Percentiles rank a stretch among this genome's conserved stretches.
Evolutionary conservation across 2,329 filamentous ascomycete genomes (phyloP).

Genomic region (Cercospora sp.): DNA sequence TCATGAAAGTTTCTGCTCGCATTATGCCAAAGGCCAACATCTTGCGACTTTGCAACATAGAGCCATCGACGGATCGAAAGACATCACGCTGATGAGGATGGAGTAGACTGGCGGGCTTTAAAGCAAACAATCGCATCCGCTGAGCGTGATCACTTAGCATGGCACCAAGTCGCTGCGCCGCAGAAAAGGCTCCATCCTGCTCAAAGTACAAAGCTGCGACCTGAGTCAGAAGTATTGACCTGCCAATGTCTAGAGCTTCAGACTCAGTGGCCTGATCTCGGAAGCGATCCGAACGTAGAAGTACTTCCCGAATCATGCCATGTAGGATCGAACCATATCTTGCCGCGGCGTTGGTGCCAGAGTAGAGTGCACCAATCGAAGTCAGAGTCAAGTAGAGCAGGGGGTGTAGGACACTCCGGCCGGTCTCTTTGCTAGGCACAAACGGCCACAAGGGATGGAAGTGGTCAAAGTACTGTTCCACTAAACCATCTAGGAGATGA

Average conservation of each 20-base stretch:
- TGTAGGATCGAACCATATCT: constrained; percentile 23
- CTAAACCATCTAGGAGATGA: constrained; percentile 2
- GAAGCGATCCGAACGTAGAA: constrained; percentile 7
- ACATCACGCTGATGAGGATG: constrained; percentile 14
- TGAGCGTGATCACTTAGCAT: constrained; percentile 22
- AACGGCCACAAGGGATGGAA: constrained; percentile 23
- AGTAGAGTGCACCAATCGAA: constrained; percentile 24
- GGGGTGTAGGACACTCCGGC: constrained; percentile 19
- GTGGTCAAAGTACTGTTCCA: constrained; percentile 17
- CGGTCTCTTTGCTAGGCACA: constrained; percentile 16
- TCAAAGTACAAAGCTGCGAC: constrained; percentile 24
- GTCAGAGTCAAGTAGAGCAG: constrained; percentile 21
- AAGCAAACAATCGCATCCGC: constrained; percentile 23
- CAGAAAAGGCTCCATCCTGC: constrained; percentile 24
- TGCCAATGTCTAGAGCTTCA: not conserved
- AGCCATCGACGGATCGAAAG: constrained; percentile 6
- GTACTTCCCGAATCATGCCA: not conserved
- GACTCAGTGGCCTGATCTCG: constrained; percentile 17
- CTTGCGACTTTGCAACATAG: not conserved
- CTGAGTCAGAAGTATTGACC: constrained; percentile 19
- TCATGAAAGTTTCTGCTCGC: constrained; percentile 23
- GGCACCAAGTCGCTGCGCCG: constrained; percentile 24
- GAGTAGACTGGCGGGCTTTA: constrained; percentile 9
- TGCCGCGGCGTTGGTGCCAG: constrained; percentile 12
- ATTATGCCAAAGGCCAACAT: constrained; percentile 21